A percentile compares a stretch with the other conserved stretches of the same genome.
phyloP scores from a whole-genome alignment of 371 early-diverging fungal genomes.

The Mortierella sp. region DNA sequence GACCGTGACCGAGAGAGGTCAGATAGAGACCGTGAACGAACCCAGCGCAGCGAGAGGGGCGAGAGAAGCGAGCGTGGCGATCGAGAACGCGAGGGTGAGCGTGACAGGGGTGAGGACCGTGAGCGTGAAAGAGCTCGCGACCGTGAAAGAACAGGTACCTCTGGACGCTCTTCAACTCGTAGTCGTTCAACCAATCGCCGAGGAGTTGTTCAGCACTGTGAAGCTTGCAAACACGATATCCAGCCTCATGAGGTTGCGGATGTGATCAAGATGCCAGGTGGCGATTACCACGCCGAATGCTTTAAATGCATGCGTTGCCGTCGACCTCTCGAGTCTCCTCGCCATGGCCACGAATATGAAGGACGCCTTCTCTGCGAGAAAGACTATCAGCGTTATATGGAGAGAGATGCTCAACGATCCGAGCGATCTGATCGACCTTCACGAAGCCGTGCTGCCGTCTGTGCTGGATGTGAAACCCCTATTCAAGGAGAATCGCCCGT shows the following conservation, averaged over 20 bases:
- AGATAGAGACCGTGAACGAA: conserved; percentile 24
- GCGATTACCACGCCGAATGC: conserved; percentile 71
- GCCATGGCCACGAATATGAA: conserved; percentile 73
- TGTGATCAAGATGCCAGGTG: conserved; percentile 51
- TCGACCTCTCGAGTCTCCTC: conserved; percentile 70
- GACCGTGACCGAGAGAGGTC: conserved; percentile 18
- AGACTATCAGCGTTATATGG: conserved; percentile 67
- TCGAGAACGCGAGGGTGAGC: conserved; percentile 12
- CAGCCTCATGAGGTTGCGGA: conserved; percentile 41
- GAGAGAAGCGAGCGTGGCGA: conserved; percentile 24
- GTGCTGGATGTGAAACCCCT: conserved; percentile 39
- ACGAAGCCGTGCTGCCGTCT: conserved; percentile 15
- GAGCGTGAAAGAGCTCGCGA: conserved; percentile 31
- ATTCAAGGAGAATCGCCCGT: conserved; percentile 61
- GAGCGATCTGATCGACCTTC: conserved; percentile 55
- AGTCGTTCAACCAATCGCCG: conserved; percentile 55
- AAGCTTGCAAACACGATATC: conserved; percentile 46
- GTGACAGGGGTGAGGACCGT: conserved; percentile 16
- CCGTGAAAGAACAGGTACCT: conserved; percentile 20
- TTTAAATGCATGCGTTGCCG: conserved; percentile 79
- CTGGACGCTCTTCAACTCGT: conserved; percentile 26
- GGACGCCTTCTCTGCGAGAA: conserved; percentile 80
- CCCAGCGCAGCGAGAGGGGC: conserved; percentile 12
- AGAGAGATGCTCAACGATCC: conserved; percentile 59
- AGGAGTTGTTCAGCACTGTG: conserved; percentile 48